These are phyloP conservation scores for Croton laevigatus DNA, from an alignment of 441 rosid genomes.

Conservation along the genomic window DNA sequence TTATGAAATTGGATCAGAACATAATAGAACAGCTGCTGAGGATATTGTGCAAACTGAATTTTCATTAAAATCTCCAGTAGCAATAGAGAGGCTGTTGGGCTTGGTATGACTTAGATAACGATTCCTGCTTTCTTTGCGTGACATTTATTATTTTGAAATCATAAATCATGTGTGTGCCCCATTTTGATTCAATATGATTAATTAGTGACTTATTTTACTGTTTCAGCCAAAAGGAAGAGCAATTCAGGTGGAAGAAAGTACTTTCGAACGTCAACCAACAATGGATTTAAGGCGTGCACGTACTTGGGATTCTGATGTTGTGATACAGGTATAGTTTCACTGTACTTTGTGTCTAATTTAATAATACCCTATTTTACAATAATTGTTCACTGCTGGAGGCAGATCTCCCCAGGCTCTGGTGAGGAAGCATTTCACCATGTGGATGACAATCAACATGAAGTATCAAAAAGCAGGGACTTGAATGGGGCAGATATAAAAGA, in stretches of 20 bases:
- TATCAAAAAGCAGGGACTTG: constrained; percentile 26
- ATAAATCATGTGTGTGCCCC: background rate
- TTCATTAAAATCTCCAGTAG: constrained; percentile 23
- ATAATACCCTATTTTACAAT: constrained; percentile 8
- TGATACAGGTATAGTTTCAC: constrained; percentile 52
- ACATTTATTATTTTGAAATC: background rate
- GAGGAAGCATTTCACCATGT: constrained; percentile 30
- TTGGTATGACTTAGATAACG: constrained; percentile 26
- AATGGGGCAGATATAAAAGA: constrained; percentile 17
- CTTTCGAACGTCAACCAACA: constrained; percentile 53
- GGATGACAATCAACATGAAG: constrained; percentile 13
- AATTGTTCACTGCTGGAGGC: constrained; percentile 27
- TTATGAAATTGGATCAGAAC: constrained; percentile 21
- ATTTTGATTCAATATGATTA: background rate
- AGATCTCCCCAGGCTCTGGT: constrained; percentile 38
- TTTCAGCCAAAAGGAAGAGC: constrained; percentile 57
- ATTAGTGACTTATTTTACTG: constrained; percentile 5
- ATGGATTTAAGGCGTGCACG: constrained; percentile 39
- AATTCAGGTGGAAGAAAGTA: constrained; percentile 54
- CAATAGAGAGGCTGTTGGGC: constrained; percentile 23
- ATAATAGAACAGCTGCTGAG: constrained; percentile 18
- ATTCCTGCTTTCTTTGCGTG: constrained; percentile 1
- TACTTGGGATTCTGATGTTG: constrained; percentile 54
- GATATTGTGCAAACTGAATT: constrained; percentile 17
- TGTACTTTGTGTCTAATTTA: constrained; percentile 13